A percentile compares a stretch with the other conserved stretches of the same genome.
phyloP scores from a whole-genome alignment of 75 land plant genomes.

The Isoetes taiwanensis region DNA sequence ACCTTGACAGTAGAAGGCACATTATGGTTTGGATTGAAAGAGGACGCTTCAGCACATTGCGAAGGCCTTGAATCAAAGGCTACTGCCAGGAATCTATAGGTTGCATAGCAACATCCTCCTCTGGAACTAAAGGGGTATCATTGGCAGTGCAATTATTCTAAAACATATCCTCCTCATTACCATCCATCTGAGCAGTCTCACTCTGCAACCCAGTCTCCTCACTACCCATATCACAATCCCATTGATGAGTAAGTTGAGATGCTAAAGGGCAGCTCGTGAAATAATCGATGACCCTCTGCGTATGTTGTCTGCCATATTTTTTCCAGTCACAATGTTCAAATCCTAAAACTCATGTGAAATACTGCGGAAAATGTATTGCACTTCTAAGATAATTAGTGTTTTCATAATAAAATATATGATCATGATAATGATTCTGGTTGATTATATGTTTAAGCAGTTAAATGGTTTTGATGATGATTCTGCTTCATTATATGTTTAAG shows the following conservation, averaged over 20 bases:
- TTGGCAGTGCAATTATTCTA: conserved; percentile 9
- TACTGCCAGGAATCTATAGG: too few relatives aligned
- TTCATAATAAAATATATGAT: too few relatives aligned
- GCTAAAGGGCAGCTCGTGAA: conserved; percentile 47
- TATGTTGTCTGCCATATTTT: conserved; percentile 23
- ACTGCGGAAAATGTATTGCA: too few relatives aligned
- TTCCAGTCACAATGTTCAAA: conserved; percentile 43
- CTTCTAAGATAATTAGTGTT: too few relatives aligned
- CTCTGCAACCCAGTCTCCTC: conserved; percentile 28
- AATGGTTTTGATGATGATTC: too few relatives aligned
- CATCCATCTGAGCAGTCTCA: conserved; percentile 17
- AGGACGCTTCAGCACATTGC: not conserved
- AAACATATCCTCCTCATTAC: conserved; percentile 4
- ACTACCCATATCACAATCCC: conserved; percentile 34
- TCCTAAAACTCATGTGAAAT: too few relatives aligned
- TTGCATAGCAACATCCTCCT: too few relatives aligned
- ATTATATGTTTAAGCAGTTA: too few relatives aligned
- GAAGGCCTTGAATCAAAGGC: not conserved
- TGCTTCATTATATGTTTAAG: too few relatives aligned
- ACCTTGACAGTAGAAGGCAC: not conserved
- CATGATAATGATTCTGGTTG: too few relatives aligned
- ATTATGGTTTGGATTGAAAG: not conserved
- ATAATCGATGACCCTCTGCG: conserved; percentile 21
- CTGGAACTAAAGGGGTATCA: too few relatives aligned
- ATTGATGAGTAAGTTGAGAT: conserved; percentile 22